Conservation (phyloP, 1,284 basidiomycete species). For the Entoloma clypeatum region DNA sequence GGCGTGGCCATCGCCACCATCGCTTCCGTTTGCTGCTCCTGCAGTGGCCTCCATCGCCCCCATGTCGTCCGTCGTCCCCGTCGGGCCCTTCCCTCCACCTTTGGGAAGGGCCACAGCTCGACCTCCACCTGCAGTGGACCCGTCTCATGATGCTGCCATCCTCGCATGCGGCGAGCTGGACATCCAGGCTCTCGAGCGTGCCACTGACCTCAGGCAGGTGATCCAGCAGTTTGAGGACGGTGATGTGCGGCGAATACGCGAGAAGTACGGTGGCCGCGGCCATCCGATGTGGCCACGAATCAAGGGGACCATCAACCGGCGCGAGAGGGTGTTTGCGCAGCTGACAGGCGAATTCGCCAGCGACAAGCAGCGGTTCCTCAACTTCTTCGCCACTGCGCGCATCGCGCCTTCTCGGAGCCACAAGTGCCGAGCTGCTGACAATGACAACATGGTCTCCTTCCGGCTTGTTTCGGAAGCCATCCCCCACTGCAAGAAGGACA, state of each 20-base stretch:
- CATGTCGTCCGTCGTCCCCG: too few species aligned
- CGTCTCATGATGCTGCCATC: neutral
- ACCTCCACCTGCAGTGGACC: too few species aligned
- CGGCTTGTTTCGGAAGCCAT: slow-evolving; percentile 1
- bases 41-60: too few species aligned
- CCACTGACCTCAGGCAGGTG: neutral
- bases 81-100: too few species aligned
- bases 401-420: neutral
- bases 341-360: slow-evolving; percentile 1
- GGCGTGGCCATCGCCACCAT: too few species aligned
- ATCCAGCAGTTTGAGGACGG: slow-evolving; percentile 3
- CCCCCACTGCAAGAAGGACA: slow-evolving; percentile 5
- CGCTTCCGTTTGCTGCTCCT: too few species aligned
- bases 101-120: too few species aligned
- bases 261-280: slow-evolving; percentile 4
- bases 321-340: slow-evolving; percentile 2
- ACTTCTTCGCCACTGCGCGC: neutral
- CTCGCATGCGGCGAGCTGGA: slow-evolving; percentile 1
- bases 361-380: slow-evolving; percentile 1
- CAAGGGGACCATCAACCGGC: slow-evolving; percentile 5
- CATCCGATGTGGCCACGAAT: slow-evolving; percentile 4
- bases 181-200: slow-evolving; percentile 1
- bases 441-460: slow-evolving; percentile 1
- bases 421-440: neutral
- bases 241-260: slow-evolving; percentile 1